Conservation (phyloP, 2,329 filamentous ascomycete species). For the Bipolaris cookei region DNA sequence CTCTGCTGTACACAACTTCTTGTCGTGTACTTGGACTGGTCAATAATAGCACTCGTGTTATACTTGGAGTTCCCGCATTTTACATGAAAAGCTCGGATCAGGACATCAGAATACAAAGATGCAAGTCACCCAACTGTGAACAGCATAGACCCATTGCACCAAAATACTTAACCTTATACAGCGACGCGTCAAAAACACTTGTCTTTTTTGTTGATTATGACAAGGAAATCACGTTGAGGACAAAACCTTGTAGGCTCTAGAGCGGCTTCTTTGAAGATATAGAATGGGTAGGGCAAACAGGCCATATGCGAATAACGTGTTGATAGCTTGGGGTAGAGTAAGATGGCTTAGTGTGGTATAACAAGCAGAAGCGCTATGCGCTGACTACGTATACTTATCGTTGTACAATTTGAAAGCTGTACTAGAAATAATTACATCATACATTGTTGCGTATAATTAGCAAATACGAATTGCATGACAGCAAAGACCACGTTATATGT, state of each 20-base stretch:
- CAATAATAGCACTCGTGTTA: neutral
- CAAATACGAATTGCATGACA: too few species aligned
- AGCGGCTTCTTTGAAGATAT: too few species aligned
- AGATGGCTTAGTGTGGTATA: too few species aligned
- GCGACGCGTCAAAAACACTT: neutral
- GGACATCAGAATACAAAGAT: neutral
- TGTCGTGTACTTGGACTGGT: neutral
- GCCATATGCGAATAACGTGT: too few species aligned
- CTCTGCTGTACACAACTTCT: neutral
- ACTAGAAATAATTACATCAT: too few species aligned
- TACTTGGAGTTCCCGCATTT: neutral
- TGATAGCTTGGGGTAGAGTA: too few species aligned
- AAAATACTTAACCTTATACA: neutral
- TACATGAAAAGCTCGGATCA: neutral
- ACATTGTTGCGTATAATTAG: too few species aligned
- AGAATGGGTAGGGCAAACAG: too few species aligned
- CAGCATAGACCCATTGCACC: neutral
- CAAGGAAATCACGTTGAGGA: neutral
- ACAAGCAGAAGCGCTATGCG: too few species aligned
- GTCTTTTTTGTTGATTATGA: neutral
- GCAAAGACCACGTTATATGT: too few species aligned
- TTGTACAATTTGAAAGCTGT: too few species aligned
- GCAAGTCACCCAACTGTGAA: neutral
- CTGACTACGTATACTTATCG: too few species aligned
- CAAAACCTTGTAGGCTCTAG: neutral